A percentile compares a stretch with the other conserved stretches of the same genome.
Conservation (phyloP, 495 filamentous ascomycete genomes). For the Tuber indicum region DNA sequence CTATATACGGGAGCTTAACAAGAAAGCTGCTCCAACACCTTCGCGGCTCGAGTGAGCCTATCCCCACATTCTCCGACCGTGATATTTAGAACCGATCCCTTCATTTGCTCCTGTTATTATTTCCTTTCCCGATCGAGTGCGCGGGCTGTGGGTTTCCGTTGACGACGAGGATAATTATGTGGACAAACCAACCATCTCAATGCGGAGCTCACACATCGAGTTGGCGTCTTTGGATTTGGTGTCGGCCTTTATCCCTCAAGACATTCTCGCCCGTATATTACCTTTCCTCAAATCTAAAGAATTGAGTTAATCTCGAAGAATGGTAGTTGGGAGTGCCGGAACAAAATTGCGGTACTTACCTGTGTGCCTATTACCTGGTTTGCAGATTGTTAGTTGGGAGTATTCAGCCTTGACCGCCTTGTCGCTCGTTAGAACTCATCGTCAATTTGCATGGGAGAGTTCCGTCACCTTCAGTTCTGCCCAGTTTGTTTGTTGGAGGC, state of each 20-base stretch:
- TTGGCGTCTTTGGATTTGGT: slow-evolving; percentile 87
- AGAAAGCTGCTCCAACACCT: slow-evolving; percentile 98
- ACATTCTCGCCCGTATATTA: slow-evolving; percentile 23
- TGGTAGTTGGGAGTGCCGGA: slow-evolving; percentile 27
- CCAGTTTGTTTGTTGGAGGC: slow-evolving; percentile 18
- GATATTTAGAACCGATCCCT: slow-evolving; percentile 84
- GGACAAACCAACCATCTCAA: slow-evolving; percentile 74
- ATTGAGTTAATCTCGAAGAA: slow-evolving; percentile 6
- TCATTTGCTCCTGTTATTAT: background rate
- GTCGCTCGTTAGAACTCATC: slow-evolving; percentile 23
- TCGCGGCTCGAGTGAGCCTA: slow-evolving; percentile 98
- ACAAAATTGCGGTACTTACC: slow-evolving; percentile 28
- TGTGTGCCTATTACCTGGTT: slow-evolving; percentile 14
- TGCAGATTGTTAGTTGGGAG: slow-evolving; percentile 7
- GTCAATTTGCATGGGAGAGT: background rate
- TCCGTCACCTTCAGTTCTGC: background rate
- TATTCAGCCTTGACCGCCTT: slow-evolving; percentile 24
- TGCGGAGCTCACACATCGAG: slow-evolving; percentile 98
- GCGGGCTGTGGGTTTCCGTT: background rate
- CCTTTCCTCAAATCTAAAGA: slow-evolving; percentile 3
- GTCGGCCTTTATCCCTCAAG: slow-evolving; percentile 50
- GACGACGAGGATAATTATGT: background rate
- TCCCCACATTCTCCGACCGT: slow-evolving; percentile 99
- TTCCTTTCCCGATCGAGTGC: background rate
- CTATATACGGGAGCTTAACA: slow-evolving; percentile 99